Percentiles rank a stretch among this genome's conserved stretches.
These are phyloP conservation scores for Lichtheimia ornata DNA, from an alignment of 371 early-diverging fungal species.

Conservation along the genomic window DNA sequence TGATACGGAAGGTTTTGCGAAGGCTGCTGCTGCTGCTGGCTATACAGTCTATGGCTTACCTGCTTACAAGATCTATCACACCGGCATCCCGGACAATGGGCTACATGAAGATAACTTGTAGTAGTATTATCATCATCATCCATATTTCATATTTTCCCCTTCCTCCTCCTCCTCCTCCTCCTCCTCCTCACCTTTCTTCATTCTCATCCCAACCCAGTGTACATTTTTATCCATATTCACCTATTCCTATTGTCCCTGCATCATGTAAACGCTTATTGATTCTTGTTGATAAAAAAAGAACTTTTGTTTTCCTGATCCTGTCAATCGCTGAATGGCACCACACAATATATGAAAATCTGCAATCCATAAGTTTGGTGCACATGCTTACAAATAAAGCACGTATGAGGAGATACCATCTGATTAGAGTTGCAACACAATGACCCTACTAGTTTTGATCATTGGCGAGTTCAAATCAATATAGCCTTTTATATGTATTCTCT, in stretches of 20 bases:
- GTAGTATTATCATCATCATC: background rate
- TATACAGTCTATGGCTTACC: slow-evolving; percentile 63
- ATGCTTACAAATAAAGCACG: too few species aligned
- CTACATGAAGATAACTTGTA: background rate
- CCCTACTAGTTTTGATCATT: too few species aligned
- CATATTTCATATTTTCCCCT: background rate
- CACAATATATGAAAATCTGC: too few species aligned
- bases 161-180: background rate
- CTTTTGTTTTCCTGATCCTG: too few species aligned
- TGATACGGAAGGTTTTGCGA: slow-evolving; percentile 76
- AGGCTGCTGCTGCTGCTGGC: slow-evolving; percentile 63
- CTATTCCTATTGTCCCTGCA: background rate
- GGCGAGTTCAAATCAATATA: too few species aligned
- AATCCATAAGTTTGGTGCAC: too few species aligned
- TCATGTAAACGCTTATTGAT: too few species aligned
- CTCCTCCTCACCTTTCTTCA: background rate
- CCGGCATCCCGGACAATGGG: slow-evolving; percentile 11
- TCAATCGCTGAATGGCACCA: too few species aligned
- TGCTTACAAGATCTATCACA: slow-evolving; percentile 41
- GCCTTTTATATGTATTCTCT: too few species aligned
- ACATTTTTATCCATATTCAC: background rate
- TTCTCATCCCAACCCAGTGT: background rate
- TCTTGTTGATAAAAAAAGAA: too few species aligned
- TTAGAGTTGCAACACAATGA: too few species aligned
- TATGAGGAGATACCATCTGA: too few species aligned